Base-by-base conservation (phyloP, 768 basidiomycete genomes). In the Amanita rimosa region DNA sequence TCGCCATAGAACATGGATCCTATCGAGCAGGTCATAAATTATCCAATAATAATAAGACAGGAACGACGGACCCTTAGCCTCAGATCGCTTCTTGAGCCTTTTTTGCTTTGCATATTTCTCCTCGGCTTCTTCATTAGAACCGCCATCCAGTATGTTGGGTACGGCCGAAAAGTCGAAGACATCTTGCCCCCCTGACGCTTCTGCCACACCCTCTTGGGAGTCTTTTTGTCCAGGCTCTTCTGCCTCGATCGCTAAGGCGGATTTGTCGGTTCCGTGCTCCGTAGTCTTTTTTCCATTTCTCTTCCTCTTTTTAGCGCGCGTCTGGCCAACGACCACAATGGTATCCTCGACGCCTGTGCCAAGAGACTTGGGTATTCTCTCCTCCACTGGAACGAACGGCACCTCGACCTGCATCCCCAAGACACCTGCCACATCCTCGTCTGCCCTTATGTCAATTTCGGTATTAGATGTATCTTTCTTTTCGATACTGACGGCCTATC, bases 251-350 rank as follows among this genome's bases (percentile, higher is more conserved):
- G 38, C 11, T 49, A 54, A 29, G 27, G 37, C 17, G 6, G 21
- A 13, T 4, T 5, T n/a, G 11, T 19, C 46, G 2, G 4, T 8
- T n/a, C 19, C 16, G 7, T 35, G n/a, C 33, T 49, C 21, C 8
- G 45, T 2, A 24, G n/a, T 14, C 6, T 13, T 22, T 31, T 42
- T 41, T n/a, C 4, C n/a, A 29, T 56, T 61, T 52, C 81, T 71
- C 61, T 85, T 86, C 35, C 78, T 72, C 59, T 85, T 85, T 67
- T 79, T 80, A 59, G 74, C 69, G 46, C 73, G 68, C 16, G 68
- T 59, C 58, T 83, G 79, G 6, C 85, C 85, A 14, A 88, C 84
- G 11, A 84, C 72, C 5, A 89, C 76, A 46, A 91, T 81, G 1
- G 76, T 68, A 57, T 86, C 87, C 39, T 81, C 78, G 27, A 66